Evolutionary conservation across 768 basidiomycete genomes (phyloP), one percentile per base, ranked within the genome.

Genomic region (Nidularia pulvinata): DNA sequence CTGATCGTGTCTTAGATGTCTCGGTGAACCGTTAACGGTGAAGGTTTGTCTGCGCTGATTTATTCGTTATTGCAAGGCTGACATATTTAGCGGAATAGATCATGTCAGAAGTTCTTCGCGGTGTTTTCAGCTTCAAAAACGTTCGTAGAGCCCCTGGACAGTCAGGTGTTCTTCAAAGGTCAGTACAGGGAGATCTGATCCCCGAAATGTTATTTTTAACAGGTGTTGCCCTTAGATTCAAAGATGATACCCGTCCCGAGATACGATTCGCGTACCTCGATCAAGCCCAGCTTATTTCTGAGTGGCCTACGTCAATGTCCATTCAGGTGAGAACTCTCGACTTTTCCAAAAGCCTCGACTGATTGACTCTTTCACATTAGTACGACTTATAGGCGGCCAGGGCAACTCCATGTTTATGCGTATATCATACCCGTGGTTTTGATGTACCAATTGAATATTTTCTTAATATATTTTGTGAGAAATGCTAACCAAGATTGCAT

Each of bases 281-380:
- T 53, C 60, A 64, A 1, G 65, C 73, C 1, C 78, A 83, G 60
- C 51, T 70, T n/a, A 70, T 79, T 9, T 73, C 73, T 4, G 82
- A 88, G 14, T 91, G 89, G 89, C 86, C 90, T 0, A 80, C 78
- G 6, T 82, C 83, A 2, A 70, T 92, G 78, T 69, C 83, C 30
- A 61, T 91, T 35, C 71, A 84, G 72, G 82, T 83, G 64, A 51
- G 74, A 51, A 39, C n/a, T 32, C 14, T 6, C 32, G 16, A n/a
- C 32, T 50, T 22, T 48, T 42, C n/a, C 33, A 22, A 48, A 39
- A 50, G 45, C 16, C 33, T 30, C 14, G 45, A 39, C 22, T 34
- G 33, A 7, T 49, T 49, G 0, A 14, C 36, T 10, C n/a, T 44
- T 35, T n/a, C n/a, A n/a, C n/a, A n/a, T n/a, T n/a, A n/a, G n/a